Base-by-base conservation (phyloP, 495 filamentous ascomycete species). In the Podospora fimiseda region DNA sequence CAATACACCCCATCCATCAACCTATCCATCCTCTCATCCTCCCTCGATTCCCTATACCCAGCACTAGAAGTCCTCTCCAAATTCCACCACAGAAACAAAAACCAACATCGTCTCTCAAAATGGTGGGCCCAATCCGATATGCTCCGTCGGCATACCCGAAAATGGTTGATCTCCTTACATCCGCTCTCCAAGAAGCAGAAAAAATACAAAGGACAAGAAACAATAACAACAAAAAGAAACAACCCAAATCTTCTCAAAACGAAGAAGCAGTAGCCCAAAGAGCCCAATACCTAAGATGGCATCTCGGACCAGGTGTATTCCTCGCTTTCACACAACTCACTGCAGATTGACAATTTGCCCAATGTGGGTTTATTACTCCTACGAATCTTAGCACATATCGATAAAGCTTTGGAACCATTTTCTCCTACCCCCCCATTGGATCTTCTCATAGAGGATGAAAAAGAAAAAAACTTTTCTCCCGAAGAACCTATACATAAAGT, bases 31-130 rank as follows among this genome's bases (percentile, higher is more conserved):
- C 50, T 56, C 23, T 41, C 6, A 18, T 16, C 40, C 9, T 21
- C 55, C 8, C 19, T 57, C 45, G 22, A 48, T 0, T 44, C 53
- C 21, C 56, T 71, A 37, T 20, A 33, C 9, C 50, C 67, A 1
- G 50, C 59, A n/a, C 56, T 62, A 45, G 46, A 58, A 15, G 55
- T 83, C 16, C 79, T 94, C 38, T 73, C 80, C 50, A 69, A 87
- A 59, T 71, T 89, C 43, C 79, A 80, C 60, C 85, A 89, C 65
- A 86, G 87, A 62, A 90, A 91, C 70, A 84, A 83, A 58, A 92
- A 92, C 67, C 88, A 93, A 67, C 88, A 92, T 64, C 79, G 79
- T 36, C 69, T 71, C 36, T 69, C 81, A 2, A 81, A 78, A 57
- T 93, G 88, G 89, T 93, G 85, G 80, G 80, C 80, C 61, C 74